These are phyloP conservation scores for Crithidia thermophila DNA, from an alignment of 208 protist genomes.

Conservation along the genomic window DNA sequence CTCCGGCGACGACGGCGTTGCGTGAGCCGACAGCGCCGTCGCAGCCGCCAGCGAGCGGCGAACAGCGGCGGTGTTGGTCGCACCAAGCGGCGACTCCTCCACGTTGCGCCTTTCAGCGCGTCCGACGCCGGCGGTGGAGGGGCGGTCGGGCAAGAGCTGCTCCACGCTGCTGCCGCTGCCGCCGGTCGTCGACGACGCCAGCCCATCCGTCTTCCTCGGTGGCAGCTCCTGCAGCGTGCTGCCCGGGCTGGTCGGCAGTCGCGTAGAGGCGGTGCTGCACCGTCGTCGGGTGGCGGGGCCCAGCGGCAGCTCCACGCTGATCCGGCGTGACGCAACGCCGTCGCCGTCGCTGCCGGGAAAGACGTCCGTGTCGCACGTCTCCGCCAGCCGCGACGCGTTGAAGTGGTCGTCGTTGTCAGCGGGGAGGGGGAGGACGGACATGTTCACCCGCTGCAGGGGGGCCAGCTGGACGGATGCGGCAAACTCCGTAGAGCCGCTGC, in stretches of 20 bases:
- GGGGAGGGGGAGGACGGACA: too few relatives aligned
- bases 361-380: neutral
- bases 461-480: too few relatives aligned
- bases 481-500: too few relatives aligned
- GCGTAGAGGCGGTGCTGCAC: constrained; percentile 1
- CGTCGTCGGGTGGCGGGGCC: too few relatives aligned
- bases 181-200: too few relatives aligned
- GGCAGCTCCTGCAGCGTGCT: neutral
- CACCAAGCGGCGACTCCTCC: neutral
- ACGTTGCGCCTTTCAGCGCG: too few relatives aligned
- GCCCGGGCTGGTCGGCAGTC: neutral
- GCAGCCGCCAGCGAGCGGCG: too few relatives aligned
- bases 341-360: neutral
- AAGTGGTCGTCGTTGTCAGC: neutral
- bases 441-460: too few relatives aligned
- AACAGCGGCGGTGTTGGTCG: too few relatives aligned
- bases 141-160: neutral
- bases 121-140: too few relatives aligned
- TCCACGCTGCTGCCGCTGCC: neutral
- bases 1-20: neutral
- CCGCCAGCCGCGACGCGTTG: neutral
- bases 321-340: neutral
- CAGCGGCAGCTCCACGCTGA: too few relatives aligned
- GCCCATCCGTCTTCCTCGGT: too few relatives aligned
- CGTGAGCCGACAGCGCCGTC: neutral